phyloP scores from a whole-genome alignment of 2,329 filamentous ascomycete genomes.

The Amauroascus niger region DNA sequence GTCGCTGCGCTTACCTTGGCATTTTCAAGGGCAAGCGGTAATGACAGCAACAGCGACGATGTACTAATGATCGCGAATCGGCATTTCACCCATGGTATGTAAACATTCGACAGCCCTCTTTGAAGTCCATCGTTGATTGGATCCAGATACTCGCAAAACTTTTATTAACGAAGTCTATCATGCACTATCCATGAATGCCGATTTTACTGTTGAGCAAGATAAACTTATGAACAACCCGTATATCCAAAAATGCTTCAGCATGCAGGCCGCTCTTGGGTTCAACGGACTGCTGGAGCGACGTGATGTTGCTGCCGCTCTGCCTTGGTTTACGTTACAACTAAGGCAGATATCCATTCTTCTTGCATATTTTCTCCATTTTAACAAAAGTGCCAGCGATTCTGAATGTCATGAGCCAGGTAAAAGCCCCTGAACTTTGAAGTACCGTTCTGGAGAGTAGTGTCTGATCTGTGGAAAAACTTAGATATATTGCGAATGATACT shows the following conservation, averaged over 20 bases:
- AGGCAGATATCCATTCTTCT: conserved; percentile 57
- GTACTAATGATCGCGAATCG: conserved; percentile 57
- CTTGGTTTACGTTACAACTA: conserved; percentile 64
- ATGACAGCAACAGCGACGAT: conserved; percentile 54
- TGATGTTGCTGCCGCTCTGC: conserved; percentile 60
- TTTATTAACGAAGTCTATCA: conserved; percentile 59
- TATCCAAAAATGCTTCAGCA: conserved; percentile 65
- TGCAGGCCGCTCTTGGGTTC: conserved; percentile 70
- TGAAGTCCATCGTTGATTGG: neutral
- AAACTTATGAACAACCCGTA: conserved; percentile 61
- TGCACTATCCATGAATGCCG: conserved; percentile 62
- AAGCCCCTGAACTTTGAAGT: neutral
- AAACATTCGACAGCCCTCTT: conserved; percentile 19
- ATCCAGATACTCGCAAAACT: conserved; percentile 49
- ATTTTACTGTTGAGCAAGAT: conserved; percentile 74
- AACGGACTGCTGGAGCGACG: conserved; percentile 53
- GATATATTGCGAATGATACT: conserved; percentile 64
- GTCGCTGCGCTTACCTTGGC: conserved; percentile 52
- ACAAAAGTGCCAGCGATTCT: conserved; percentile 42
- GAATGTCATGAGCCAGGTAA: conserved; percentile 50
- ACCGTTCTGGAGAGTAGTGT: neutral
- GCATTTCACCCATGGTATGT: conserved; percentile 32
- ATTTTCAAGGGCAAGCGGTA: conserved; percentile 42
- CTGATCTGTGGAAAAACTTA: conserved; percentile 21
- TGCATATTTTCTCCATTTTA: conserved; percentile 57